Conservation (phyloP, 768 basidiomycete genomes). For the Auricularia auricula-judae region DNA sequence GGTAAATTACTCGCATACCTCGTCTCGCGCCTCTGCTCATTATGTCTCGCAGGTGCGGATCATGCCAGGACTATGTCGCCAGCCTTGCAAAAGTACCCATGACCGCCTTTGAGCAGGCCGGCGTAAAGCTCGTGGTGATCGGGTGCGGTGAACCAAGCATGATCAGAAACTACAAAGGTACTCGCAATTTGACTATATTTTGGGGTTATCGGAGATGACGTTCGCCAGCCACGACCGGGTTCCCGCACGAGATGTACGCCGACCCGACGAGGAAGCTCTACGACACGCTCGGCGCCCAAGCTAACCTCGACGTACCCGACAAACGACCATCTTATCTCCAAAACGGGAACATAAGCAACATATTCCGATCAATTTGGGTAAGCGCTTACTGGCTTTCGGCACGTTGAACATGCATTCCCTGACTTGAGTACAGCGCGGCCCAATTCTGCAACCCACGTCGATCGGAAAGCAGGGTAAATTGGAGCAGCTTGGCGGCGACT, state of each 20-base stretch:
- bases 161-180: constrained; percentile 40
- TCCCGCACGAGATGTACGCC: constrained; percentile 44
- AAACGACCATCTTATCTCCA: not conserved
- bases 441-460: constrained; percentile 16
- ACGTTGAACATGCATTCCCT: no score
- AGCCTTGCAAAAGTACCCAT: constrained; percentile 32
- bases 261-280: constrained; percentile 54
- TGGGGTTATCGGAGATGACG: not conserved
- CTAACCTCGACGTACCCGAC: constrained; percentile 25
- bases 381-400: no score
- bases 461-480: constrained; percentile 16
- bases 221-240: constrained; percentile 31
- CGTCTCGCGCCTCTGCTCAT: not conserved
- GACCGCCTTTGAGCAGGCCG: constrained; percentile 29
- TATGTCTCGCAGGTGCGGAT: not conserved
- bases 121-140: constrained; percentile 34
- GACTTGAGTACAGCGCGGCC: not conserved
- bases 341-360: not conserved
- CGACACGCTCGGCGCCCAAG: constrained; percentile 46
- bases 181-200: not conserved
- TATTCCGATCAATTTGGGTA: no score
- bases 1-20: not conserved
- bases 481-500: constrained; percentile 27
- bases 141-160: constrained; percentile 51
- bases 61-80: constrained; percentile 34